Conservation (phyloP, 208 protist species). For the Acanthamoeba culbertsoni region DNA sequence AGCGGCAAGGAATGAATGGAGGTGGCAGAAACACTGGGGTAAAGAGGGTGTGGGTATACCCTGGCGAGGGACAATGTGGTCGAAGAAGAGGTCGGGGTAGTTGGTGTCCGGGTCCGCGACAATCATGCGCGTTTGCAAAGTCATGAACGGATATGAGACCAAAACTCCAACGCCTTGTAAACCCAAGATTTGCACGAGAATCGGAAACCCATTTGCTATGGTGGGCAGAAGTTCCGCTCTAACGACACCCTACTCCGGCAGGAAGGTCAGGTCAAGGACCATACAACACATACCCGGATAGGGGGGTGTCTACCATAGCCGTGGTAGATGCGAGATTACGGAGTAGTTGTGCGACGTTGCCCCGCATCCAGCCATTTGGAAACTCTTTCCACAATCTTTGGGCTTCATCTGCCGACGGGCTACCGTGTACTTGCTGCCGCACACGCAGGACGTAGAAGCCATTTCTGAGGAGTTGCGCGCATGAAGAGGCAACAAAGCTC, state of each 20-base stretch:
- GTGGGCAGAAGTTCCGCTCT: background rate
- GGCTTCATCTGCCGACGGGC: background rate
- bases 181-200: background rate
- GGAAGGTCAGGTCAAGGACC: background rate
- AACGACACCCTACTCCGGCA: background rate
- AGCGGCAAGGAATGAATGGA: background rate
- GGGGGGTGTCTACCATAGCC: background rate
- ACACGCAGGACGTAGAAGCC: background rate
- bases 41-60: background rate
- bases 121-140: background rate
- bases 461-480: background rate
- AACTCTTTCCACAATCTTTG: background rate
- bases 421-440: background rate
- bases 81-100: background rate
- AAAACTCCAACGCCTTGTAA: background rate
- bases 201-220: background rate
- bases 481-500: background rate
- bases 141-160: background rate
- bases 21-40: background rate
- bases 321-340: background rate
- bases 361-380: background rate
- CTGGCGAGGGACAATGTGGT: background rate
- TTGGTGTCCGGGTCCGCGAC: background rate
- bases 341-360: background rate
- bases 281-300: background rate